A percentile compares a stretch with the other conserved stretches of the same genome.
Conservation (phyloP, 495 filamentous ascomycete genomes). For the Viridothelium virens region DNA sequence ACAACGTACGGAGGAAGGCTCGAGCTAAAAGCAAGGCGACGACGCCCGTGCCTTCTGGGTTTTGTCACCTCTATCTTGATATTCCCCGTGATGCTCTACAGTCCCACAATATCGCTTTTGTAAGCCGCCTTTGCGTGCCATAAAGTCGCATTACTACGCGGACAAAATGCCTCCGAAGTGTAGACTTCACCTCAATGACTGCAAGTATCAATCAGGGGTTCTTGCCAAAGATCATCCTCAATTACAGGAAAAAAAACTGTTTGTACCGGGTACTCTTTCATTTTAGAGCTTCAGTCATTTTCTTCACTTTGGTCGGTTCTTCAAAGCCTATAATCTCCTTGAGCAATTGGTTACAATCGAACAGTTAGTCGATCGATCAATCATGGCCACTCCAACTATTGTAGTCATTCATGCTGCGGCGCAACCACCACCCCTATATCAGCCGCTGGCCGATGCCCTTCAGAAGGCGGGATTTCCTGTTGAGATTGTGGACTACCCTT, state of each 20-base stretch:
- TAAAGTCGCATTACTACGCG: neutral
- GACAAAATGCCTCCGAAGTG: neutral
- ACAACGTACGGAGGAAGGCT: neutral
- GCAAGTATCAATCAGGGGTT: no score
- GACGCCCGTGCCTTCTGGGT: neutral
- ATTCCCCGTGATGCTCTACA: neutral
- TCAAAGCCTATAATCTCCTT: no score
- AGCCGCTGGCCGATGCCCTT: slow-evolving; percentile 14
- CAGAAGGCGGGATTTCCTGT: slow-evolving; percentile 23
- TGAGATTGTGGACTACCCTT: slow-evolving; percentile 17
- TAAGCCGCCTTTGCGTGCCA: neutral
- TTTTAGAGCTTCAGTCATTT: neutral
- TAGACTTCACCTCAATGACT: neutral
- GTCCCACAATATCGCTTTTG: neutral
- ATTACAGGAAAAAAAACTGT: neutral
- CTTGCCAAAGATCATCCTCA: no score
- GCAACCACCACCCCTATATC: slow-evolving; percentile 13
- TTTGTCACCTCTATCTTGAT: neutral
- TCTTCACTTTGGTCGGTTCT: no score
- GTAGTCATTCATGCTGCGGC: slow-evolving; percentile 25
- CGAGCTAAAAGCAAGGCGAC: neutral
- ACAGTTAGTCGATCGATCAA: no score
- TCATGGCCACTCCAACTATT: slow-evolving; percentile 23
- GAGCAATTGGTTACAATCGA: no score
- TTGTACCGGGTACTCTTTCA: neutral